A percentile compares a stretch with the other conserved stretches of the same genome.
These are phyloP conservation scores for Thelephora ganbajun DNA, from an alignment of 768 basidiomycete species.

Conservation along the genomic window DNA sequence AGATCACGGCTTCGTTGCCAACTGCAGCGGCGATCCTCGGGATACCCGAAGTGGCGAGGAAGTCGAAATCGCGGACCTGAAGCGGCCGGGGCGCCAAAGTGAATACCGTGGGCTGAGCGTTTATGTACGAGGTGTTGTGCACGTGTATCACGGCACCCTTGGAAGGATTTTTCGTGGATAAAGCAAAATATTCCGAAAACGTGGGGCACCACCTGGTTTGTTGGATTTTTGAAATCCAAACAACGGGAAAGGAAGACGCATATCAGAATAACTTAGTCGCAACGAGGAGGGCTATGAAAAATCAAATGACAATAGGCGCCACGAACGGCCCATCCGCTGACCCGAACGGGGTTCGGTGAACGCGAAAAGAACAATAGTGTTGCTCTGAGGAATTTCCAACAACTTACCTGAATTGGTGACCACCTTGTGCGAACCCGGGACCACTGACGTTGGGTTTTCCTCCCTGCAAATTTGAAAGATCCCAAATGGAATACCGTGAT, in stretches of 20 bases:
- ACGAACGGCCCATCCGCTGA: neutral
- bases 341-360: too few relatives aligned
- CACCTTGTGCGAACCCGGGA: constrained; percentile 51
- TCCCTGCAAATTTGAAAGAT: constrained; percentile 54
- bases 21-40: constrained; percentile 58
- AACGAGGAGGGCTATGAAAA: neutral
- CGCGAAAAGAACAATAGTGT: neutral
- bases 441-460: constrained; percentile 59
- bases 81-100: constrained; percentile 47
- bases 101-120: constrained; percentile 50
- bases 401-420: constrained; percentile 50
- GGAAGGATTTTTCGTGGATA: constrained; percentile 43
- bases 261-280: neutral
- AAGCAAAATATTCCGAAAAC: constrained; percentile 64
- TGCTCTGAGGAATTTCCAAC: neutral
- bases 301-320: neutral
- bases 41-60: constrained; percentile 44
- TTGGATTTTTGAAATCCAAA: constrained; percentile 1
- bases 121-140: constrained; percentile 49
- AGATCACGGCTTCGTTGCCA: constrained; percentile 42
- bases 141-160: constrained; percentile 59
- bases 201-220: constrained; percentile 59
- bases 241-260: neutral
- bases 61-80: constrained; percentile 64
- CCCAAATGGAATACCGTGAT: constrained; percentile 64